Base-by-base conservation (phyloP, 2,329 filamentous ascomycete species). In the Alternaria arborescens region DNA sequence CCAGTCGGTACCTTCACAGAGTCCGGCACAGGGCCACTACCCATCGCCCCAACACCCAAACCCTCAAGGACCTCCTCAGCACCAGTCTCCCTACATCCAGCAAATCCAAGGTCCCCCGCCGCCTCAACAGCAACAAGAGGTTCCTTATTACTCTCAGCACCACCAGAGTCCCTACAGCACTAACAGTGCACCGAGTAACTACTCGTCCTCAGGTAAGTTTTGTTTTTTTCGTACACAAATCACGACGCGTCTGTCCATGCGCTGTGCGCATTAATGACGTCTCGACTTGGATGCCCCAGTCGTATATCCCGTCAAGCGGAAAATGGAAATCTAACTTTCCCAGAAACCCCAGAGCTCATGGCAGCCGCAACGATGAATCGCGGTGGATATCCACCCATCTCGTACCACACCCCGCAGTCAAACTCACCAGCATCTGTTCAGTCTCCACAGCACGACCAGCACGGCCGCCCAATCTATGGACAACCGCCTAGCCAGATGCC, bases 351-450 rank as follows among this genome's bases (percentile, higher is more conserved):
- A 76, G 87, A 89, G 76, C 82, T 85, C 74, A 90, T 90, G 88
- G 87, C 88, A 65, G 84, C 87, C 69, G 85, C 87, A 70, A 87
- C 87, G 67, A 89, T 90, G 85, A 88, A 87, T 77, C 85, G 88
- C 71, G 80, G 86, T 65, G 72, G 70, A 20, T 97, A 96, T 78
- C 94, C 94, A 70, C 92, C 93, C 62, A 97, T 97, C 77, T 73
- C 72, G 22, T 97, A 97, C 78, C 92, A 97, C 79, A 96, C 94
- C 18, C 93, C 94, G 56, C 94, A 97, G 82, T 97, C 94, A 58
- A 97, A 94, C 80, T 97, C 94, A 56, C 94, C 94, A 50, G 92
- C 93, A 40, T 97, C 94, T 52, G 94, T 97, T 71, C 91, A 94
- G 65, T 97, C 94, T 34, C 90, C 93, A 22, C 92, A 93, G 59